phyloP scores from a whole-genome alignment of 805 yeast genomes.

The Saturnispora hagleri region DNA sequence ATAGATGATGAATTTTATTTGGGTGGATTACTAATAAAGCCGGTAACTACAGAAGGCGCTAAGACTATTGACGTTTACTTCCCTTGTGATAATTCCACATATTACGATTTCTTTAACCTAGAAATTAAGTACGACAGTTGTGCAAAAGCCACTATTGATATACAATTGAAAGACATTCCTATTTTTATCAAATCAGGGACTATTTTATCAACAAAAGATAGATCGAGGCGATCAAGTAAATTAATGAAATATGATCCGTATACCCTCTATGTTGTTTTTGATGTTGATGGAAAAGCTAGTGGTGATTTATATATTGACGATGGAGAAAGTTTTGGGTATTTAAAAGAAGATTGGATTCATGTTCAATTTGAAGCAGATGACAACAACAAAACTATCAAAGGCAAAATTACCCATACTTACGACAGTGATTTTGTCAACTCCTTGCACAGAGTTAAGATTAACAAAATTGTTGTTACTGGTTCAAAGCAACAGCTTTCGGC shows the following conservation, averaged over 20 bases:
- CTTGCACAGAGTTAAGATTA: slow-evolving; percentile 37
- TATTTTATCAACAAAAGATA: slow-evolving; percentile 54
- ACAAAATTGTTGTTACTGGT: slow-evolving; percentile 46
- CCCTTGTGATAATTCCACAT: slow-evolving; percentile 43
- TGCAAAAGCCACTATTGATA: slow-evolving; percentile 34
- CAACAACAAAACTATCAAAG: slow-evolving; percentile 25
- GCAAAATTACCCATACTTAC: slow-evolving; percentile 15
- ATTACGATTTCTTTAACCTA: slow-evolving; percentile 40
- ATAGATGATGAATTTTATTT: slow-evolving; percentile 80
- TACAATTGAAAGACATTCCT: slow-evolving; percentile 58
- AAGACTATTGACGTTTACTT: slow-evolving; percentile 34
- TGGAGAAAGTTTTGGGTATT: slow-evolving; percentile 60
- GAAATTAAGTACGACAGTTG: slow-evolving; percentile 24
- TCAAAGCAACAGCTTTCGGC: background rate
- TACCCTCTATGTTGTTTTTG: slow-evolving; percentile 57
- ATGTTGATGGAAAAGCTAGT: slow-evolving; percentile 36
- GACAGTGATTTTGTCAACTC: slow-evolving; percentile 20
- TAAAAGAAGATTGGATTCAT: slow-evolving; percentile 40
- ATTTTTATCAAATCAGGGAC: slow-evolving; percentile 72
- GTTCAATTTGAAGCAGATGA: slow-evolving; percentile 33
- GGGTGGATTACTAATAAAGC: slow-evolving; percentile 68
- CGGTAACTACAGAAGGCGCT: slow-evolving; percentile 55
- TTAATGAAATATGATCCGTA: slow-evolving; percentile 75
- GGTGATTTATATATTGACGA: slow-evolving; percentile 68
- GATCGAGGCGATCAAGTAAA: slow-evolving; percentile 72